Evolutionary conservation across 108 stramenopile genomes (phyloP), one percentile per base, ranked within the genome.

Genomic region (Epipyxis sp.): DNA sequence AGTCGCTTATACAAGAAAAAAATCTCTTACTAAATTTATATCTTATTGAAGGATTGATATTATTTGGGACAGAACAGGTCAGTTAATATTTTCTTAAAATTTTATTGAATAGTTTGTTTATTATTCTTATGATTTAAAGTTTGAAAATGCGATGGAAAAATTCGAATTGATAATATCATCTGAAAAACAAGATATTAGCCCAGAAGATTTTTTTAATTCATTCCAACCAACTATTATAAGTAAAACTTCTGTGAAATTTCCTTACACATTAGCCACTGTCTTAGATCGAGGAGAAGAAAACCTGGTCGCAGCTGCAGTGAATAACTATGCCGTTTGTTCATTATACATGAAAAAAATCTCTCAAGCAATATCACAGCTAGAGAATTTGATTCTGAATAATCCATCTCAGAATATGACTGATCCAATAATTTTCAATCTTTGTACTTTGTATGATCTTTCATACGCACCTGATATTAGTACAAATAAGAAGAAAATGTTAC

Each of bases 381-480:
- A 96, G 82, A 82, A 77, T 10, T 69, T 93, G 67, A 82, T 94
- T 6, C 90, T 91, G 30, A 88, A 89, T 44, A 86, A 93, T 80
- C 94, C 95, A 1, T 80, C 87, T 0, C 44, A 77, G 57, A 90
- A 85, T 76, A 82, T 96, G 82, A 92, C 91, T 3, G 91, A 93
- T 79, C 88, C 91, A 10, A 78, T 92, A 61, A 90, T 91, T 39
- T 92, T 94, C 80, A 96, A 96, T 80, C 84, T 96, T 42, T 93
- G 95, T 83, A 96, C 93, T 0, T 86, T 96, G 74, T 96, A 96
- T 83, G 95, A 96, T 71, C 82, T 96, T 10, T 87, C 89, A 37
- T 85, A 81, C 27, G 93, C 93, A 69, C 82, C 89, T 0, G 84
- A 90, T 13, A 88, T 84, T 3, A 89, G 90, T 76, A 83, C 85